Conservation (phyloP, 2,329 filamentous ascomycete species). For the Stachybotrys chartarum region DNA sequence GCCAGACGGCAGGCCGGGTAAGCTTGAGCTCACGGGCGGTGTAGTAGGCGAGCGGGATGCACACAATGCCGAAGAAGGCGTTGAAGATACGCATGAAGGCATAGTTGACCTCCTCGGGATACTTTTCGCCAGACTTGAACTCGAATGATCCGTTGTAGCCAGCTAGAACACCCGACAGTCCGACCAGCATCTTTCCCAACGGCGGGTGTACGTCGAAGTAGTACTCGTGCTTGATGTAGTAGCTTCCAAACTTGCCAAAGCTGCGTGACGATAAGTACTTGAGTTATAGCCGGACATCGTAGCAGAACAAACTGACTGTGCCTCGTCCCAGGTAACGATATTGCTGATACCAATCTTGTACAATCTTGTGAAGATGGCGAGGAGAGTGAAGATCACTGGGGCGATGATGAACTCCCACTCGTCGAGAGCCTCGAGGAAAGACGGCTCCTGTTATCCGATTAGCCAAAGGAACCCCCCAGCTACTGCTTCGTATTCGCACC, state of each 20-base stretch:
- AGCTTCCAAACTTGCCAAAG: conserved; percentile 96
- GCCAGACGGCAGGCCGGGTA: conserved; percentile 81
- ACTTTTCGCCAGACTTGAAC: conserved; percentile 97
- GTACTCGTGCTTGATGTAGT: conserved; percentile 98
- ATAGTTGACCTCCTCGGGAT: conserved; percentile 90
- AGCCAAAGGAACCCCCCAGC: conserved; percentile 5
- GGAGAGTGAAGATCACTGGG: conserved; percentile 51
- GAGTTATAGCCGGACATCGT: conserved; percentile 6
- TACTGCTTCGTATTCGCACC: conserved; percentile 25
- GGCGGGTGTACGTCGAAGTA: conserved; percentile 92
- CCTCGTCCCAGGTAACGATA: conserved; percentile 62
- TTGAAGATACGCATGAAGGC: conserved; percentile 99
- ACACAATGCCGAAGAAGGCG: conserved; percentile 85
- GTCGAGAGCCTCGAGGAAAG: conserved; percentile 54
- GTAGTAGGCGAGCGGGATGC: conserved; percentile 89
- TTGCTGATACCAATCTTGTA: conserved; percentile 63
- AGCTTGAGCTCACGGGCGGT: conserved; percentile 89
- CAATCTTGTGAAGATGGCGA: conserved; percentile 60
- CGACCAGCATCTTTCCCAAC: conserved; percentile 96
- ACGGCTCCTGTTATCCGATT: conserved; percentile 36
- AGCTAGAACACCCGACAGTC: conserved; percentile 89
- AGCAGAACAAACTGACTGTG: conserved; percentile 42
- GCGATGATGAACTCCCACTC: conserved; percentile 58
- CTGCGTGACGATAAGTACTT: conserved; percentile 30
- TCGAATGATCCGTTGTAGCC: conserved; percentile 99